Base-by-base conservation (phyloP, 2,329 filamentous ascomycete genomes). In the Calonectria pauciramosa region DNA sequence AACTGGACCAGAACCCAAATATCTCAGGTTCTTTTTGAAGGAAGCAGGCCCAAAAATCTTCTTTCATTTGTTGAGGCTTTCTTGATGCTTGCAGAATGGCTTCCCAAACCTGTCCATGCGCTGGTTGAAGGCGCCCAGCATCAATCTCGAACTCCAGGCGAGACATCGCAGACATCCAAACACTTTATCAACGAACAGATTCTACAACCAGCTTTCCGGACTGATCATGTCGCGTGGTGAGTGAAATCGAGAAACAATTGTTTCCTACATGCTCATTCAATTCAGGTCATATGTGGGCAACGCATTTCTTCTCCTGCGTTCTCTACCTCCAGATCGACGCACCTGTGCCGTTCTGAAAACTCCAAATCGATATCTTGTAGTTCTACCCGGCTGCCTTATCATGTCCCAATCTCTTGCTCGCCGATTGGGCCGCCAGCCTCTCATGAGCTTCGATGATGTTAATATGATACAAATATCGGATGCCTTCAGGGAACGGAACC, bases 231-330 rank as follows among this genome's bases (percentile, higher is more conserved):
- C 11, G 47, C 71, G 2, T 73, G 71, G 71, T 70, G 47, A 56
- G 41, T 6, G 20, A n/a, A 23, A 23, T 2, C 32, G 4, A 11
- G 26, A 18, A 32, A 32, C 8, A 32, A 32, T 32, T 20, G 14
- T 23, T 10, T 9, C 13, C 26, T 20, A 4, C 2, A 54, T 32
- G 51, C 51, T 28, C 8, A 28, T 30, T 54, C 26, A 10, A 2
- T 28, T n/a, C 2, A 73, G 71, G 71, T 73, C 71, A 4, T 73
- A 73, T 49, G 71, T 73, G 0, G 71, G 71, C 2, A 73, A 73
- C 23, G 71, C 71, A 20, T 70, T 70, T 18, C 71, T 73, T 23
- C 71, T 73, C 4, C 30, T 73, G 4, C 56, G 71, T 6, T 73
- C 66, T 6, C 47, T 73, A 1, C 34, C 71, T 1, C 71, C 71